Percentiles rank a stretch among this genome's conserved stretches.
Evolutionary conservation across 2,329 filamentous ascomycete genomes (phyloP).

Genomic region (Coleophoma eucalyptorum): DNA sequence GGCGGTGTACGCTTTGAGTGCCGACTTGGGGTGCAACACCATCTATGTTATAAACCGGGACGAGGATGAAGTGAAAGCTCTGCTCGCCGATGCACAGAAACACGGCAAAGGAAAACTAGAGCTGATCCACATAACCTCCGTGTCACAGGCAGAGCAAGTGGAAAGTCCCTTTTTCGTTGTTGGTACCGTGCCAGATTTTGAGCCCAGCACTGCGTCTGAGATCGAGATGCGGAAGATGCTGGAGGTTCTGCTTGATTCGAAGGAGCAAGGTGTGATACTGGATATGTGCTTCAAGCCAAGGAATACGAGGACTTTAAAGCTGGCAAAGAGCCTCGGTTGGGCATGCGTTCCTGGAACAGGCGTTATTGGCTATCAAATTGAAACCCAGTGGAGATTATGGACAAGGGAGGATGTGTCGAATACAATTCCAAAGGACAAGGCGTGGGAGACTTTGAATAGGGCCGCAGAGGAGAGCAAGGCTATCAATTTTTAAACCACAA

Average conservation of each 20-base stretch:
- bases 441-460: slow-evolving; percentile 27
- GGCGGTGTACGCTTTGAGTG: slow-evolving; percentile 68
- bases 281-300: slow-evolving; percentile 83
- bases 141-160: slow-evolving; percentile 42
- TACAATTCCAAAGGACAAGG: slow-evolving; percentile 22
- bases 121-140: slow-evolving; percentile 10
- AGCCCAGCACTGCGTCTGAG: slow-evolving; percentile 62
- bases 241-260: slow-evolving; percentile 28
- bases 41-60: slow-evolving; percentile 79
- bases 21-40: slow-evolving; percentile 60
- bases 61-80: slow-evolving; percentile 58
- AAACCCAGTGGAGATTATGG: slow-evolving; percentile 35
- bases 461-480: slow-evolving; percentile 28
- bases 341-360: slow-evolving; percentile 33
- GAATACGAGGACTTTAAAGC: slow-evolving; percentile 60
- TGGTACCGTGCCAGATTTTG: slow-evolving; percentile 70
- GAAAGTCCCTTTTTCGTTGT: slow-evolving; percentile 64
- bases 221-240: slow-evolving; percentile 43
- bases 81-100: slow-evolving; percentile 56
- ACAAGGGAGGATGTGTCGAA: slow-evolving; percentile 21
- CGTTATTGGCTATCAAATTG: slow-evolving; percentile 37
- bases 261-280: slow-evolving; percentile 62
- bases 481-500: slow-evolving; percentile 25
- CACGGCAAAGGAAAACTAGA: slow-evolving; percentile 3
- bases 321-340: slow-evolving; percentile 55